phyloP scores from a whole-genome alignment of 2,329 filamentous ascomycete species.

The Chrysosporium queenslandicum region DNA sequence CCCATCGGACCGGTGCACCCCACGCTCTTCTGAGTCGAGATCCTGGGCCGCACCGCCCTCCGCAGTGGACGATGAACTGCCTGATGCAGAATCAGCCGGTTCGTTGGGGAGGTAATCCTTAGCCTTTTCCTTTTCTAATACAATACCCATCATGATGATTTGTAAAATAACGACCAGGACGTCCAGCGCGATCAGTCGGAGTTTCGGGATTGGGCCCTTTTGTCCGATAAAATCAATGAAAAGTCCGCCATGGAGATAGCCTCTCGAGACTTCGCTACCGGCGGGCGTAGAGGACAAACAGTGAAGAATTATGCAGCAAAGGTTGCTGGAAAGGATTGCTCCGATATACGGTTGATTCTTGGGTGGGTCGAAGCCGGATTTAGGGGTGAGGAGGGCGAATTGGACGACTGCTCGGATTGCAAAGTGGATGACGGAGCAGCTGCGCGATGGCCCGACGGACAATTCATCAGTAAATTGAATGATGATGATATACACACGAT shows the following conservation, averaged over 20 bases:
- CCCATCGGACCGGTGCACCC: constrained; percentile 26
- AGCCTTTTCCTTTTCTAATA: constrained; percentile 43
- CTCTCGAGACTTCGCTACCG: constrained; percentile 42
- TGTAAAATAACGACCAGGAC: constrained; percentile 46
- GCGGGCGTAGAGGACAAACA: constrained; percentile 44
- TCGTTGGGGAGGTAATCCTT: constrained; percentile 21
- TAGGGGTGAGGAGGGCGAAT: constrained; percentile 50
- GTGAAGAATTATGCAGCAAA: constrained; percentile 49
- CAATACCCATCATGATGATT: constrained; percentile 47
- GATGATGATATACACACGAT: neutral
- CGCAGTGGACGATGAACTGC: constrained; percentile 20
- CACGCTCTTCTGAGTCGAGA: constrained; percentile 51
- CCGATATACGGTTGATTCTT: constrained; percentile 45
- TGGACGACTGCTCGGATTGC: constrained; percentile 47
- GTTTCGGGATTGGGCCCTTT: constrained; percentile 46
- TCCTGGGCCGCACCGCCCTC: constrained; percentile 37
- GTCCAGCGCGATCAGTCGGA: constrained; percentile 46
- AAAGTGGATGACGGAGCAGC: constrained; percentile 51
- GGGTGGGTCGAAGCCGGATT: constrained; percentile 43
- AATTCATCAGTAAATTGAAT: constrained; percentile 11
- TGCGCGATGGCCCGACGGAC: constrained; percentile 20
- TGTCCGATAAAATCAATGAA: constrained; percentile 58
- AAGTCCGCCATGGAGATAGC: constrained; percentile 52
- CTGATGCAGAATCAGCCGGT: constrained; percentile 12
- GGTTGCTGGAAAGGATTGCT: constrained; percentile 45